A percentile compares a stretch with the other conserved stretches of the same genome.
Evolutionary conservation across 2,329 filamentous ascomycete species (phyloP).

Genomic region (Cytospora leucostoma): DNA sequence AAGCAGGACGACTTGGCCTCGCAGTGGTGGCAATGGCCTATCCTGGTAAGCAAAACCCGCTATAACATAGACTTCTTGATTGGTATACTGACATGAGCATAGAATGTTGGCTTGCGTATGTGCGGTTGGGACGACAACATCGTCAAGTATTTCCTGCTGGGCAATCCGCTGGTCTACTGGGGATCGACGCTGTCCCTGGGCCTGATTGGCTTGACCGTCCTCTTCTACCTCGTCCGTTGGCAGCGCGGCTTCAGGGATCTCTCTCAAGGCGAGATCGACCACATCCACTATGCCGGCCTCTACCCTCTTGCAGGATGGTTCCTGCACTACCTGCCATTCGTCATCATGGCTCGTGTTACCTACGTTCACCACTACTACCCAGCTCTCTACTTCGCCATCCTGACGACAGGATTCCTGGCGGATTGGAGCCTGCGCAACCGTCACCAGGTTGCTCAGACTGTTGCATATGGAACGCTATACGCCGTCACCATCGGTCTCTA

Average conservation of each 20-base stretch:
- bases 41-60: conserved; percentile 52
- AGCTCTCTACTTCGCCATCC: conserved; percentile 94
- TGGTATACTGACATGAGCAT: conserved; percentile 4
- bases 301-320: conserved; percentile 95
- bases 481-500: conserved; percentile 76
- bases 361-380: conserved; percentile 99
- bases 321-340: conserved; percentile 92
- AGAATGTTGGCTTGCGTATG: conserved; percentile 91
- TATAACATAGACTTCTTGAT: neutral
- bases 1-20: conserved; percentile 99
- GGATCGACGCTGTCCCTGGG: conserved; percentile 79
- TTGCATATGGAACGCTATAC: conserved; percentile 75
- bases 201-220: conserved; percentile 69
- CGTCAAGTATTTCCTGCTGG: conserved; percentile 97
- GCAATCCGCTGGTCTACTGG: conserved; percentile 97
- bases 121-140: conserved; percentile 96
- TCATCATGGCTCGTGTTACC: conserved; percentile 97
- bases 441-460: conserved; percentile 63
- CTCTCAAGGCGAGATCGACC: conserved; percentile 77
- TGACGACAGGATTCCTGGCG: conserved; percentile 82
- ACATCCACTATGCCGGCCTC: conserved; percentile 89
- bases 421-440: conserved; percentile 79
- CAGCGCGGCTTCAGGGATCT: conserved; percentile 92
- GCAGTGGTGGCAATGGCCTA: conserved; percentile 97
- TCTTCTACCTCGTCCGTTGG: conserved; percentile 91